Evolutionary conservation across 768 basidiomycete species (phyloP).

Genomic region (Nevesoporus exiguus): DNA sequence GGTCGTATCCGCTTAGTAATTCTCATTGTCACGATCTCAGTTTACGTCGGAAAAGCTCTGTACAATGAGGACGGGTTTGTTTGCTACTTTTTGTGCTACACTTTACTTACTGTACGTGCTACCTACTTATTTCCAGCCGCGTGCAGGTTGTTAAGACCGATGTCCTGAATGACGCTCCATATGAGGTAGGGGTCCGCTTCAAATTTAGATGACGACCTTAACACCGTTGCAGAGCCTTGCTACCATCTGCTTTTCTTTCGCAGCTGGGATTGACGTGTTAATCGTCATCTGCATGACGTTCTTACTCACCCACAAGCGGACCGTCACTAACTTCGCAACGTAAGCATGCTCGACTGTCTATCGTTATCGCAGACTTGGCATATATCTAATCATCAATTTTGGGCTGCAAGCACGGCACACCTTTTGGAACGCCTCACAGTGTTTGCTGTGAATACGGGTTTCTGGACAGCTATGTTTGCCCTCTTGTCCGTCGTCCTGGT

Average conservation of each 20-base stretch:
- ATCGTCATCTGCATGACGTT: slow-evolving; percentile 3
- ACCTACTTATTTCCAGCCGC: neutral
- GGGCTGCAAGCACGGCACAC: neutral
- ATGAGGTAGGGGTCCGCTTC: neutral
- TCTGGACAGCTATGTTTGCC: neutral
- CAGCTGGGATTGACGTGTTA: slow-evolving; percentile 3
- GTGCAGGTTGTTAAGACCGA: neutral
- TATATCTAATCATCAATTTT: neutral
- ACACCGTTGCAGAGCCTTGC: neutral
- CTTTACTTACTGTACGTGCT: neutral
- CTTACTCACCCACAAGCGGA: slow-evolving; percentile 1
- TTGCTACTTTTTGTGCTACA: neutral
- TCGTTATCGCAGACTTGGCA: too few relatives aligned
- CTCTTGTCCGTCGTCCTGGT: neutral
- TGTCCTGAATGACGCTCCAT: neutral
- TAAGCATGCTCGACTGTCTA: neutral
- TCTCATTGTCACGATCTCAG: neutral
- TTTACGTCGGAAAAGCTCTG: neutral
- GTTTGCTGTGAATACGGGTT: neutral
- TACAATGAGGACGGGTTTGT: slow-evolving; percentile 3
- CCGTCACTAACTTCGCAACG: neutral
- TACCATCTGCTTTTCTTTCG: neutral
- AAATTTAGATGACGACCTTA: neutral
- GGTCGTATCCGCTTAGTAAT: neutral
- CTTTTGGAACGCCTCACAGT: slow-evolving; percentile 7